Conservation (phyloP, 78 protist species). For the Monosiga brevicollis region DNA sequence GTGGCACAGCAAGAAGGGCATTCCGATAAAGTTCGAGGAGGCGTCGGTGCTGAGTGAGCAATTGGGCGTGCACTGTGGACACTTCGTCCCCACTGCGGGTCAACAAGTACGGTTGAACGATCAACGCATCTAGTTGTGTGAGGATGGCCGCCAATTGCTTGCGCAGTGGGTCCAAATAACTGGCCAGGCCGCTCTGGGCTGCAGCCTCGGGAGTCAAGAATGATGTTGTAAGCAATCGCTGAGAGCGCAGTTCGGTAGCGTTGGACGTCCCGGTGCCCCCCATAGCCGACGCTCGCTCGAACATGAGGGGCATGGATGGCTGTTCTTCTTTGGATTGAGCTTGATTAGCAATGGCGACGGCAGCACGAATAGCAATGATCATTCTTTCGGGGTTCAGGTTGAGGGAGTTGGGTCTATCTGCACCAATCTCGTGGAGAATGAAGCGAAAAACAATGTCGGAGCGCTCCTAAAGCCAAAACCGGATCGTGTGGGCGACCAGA, state of each 20-base stretch:
- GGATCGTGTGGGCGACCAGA: too few relatives aligned
- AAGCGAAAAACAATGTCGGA: neutral
- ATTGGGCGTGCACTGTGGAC: too few relatives aligned
- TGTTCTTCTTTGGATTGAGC: neutral
- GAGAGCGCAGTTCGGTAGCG: neutral
- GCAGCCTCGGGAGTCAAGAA: neutral
- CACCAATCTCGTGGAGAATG: neutral
- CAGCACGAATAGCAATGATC: neutral
- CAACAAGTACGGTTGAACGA: too few relatives aligned
- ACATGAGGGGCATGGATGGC: neutral
- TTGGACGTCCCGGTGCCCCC: too few relatives aligned
- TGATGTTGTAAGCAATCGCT: neutral
- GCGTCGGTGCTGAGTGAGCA: too few relatives aligned
- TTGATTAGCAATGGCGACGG: neutral
- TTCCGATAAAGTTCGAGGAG: neutral
- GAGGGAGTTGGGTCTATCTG: neutral
- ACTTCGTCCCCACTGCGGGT: too few relatives aligned
- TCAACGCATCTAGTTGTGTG: too few relatives aligned
- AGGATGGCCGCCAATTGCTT: too few relatives aligned
- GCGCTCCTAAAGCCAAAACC: neutral
- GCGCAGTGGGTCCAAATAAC: too few relatives aligned
- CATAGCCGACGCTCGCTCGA: neutral
- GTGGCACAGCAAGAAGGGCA: neutral
- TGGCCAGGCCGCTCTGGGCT: neutral
- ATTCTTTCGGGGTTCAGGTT: neutral